Conservation (phyloP, 176 grass and related monocot genomes). For the Puccinellia tenuiflora region DNA sequence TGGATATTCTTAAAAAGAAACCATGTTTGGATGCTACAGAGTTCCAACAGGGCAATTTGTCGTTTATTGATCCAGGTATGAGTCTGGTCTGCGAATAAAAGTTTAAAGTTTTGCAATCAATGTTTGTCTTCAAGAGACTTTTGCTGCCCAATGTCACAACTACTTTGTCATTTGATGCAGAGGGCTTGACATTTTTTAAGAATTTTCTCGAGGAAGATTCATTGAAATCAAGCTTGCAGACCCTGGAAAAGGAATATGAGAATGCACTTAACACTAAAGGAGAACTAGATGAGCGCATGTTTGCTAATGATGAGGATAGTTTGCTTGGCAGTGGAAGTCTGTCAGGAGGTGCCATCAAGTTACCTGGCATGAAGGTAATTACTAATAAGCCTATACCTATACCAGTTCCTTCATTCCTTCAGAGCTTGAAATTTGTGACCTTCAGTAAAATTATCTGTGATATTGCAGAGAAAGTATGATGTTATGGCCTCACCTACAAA, state of each 20-base stretch:
- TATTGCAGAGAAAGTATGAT: constrained; percentile 80
- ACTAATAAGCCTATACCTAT: background rate
- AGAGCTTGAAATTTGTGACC: background rate
- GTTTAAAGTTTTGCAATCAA: background rate
- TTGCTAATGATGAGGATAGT: constrained; percentile 86
- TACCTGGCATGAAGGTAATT: constrained; percentile 75
- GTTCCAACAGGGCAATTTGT: constrained; percentile 44
- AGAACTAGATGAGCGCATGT: constrained; percentile 88
- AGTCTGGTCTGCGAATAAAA: background rate
- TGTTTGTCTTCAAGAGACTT: constrained; percentile 3
- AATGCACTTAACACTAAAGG: constrained; percentile 67
- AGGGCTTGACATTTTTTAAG: constrained; percentile 80
- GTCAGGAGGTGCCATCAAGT: constrained; percentile 76
- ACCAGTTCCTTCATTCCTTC: background rate
- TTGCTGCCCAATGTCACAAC: background rate
- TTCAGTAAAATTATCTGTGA: constrained; percentile 5
- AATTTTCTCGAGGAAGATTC: constrained; percentile 66
- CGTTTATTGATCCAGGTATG: constrained; percentile 74
- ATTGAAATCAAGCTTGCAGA: constrained; percentile 59
- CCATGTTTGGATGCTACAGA: constrained; percentile 43
- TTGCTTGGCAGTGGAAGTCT: constrained; percentile 88
- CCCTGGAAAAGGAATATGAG: constrained; percentile 85
- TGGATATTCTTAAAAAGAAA: constrained; percentile 80
- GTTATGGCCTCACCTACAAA: constrained; percentile 74
- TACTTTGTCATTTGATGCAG: constrained; percentile 38